Base-by-base conservation (phyloP, 768 basidiomycete species). In the Daedalea quercina region DNA sequence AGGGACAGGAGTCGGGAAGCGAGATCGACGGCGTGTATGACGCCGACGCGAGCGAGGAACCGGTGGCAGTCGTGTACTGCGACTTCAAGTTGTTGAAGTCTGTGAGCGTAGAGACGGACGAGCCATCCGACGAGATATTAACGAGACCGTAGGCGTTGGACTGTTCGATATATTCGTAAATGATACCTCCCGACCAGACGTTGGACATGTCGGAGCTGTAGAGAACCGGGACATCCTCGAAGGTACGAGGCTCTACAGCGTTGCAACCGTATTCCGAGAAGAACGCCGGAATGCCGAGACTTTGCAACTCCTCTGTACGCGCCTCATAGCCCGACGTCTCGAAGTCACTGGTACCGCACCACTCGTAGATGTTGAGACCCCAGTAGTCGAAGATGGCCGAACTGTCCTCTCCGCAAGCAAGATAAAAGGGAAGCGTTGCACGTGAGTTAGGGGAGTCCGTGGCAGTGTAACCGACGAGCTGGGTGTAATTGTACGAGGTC, bases 351-450 rank as follows among this genome's bases (percentile, higher is more conserved):
- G 35, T 19, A 12, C 47, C 47, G 31, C 47, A 49, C 47, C 47
- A 49, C 31, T 49, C 47, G 47, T 49, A 49, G 23, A 49, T 49
- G 47, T 49, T 49, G n/a, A 49, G 31, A 9, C 47, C 47, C 47
- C 47, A 49, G 35, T 49, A 49, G 47, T 49, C 47, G 20, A 49
- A 37, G 31, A 35, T 49, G 24, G 47, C 35, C 34, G 47, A 35
- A 3, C 26, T 37, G 35, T 49, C 47, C 46, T 47, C 46, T 9
- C 33, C 47, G 23, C 47, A 49, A 3, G 47, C 31, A 19, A 49
- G 47, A n/a, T 49, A 49, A n/a, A 37, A 49, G 17, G 47, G 47
- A 19, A 49, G 47, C 6, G 35, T 31, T 7, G 31, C 47, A 11
- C 47, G 47, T 3, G 47, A 49, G 35, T 35, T 49, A 3, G 47